Percentiles rank a stretch among this genome's conserved stretches.
These are phyloP conservation scores for Podaxis sp. DNA, from an alignment of 768 basidiomycete genomes.

Conservation along the genomic window DNA sequence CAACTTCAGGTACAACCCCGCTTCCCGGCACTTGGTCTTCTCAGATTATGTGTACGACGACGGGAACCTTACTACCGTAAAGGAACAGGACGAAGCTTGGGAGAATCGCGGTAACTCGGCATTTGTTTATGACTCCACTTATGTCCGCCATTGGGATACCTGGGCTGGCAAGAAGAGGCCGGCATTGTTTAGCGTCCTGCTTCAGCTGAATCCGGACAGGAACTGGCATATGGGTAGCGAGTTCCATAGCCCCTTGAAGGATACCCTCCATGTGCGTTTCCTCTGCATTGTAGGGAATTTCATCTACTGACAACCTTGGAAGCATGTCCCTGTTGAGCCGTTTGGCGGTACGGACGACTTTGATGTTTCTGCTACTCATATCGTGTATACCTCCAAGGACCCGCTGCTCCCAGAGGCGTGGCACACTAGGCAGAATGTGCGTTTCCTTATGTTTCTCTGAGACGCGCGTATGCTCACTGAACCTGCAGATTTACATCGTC, in stretches of 20 bases:
- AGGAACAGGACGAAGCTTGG: slow-evolving; percentile 69
- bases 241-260: slow-evolving; percentile 61
- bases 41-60: slow-evolving; percentile 82
- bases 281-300: not conserved
- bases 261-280: slow-evolving; percentile 64
- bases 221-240: slow-evolving; percentile 55
- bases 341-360: slow-evolving; percentile 87
- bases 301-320: not conserved
- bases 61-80: slow-evolving; percentile 66
- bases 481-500: slow-evolving; percentile 65
- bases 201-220: slow-evolving; percentile 46
- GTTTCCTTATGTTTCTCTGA: slow-evolving; percentile 3
- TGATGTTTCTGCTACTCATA: slow-evolving; percentile 63
- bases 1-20: slow-evolving; percentile 67
- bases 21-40: slow-evolving; percentile 73
- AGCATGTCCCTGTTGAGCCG: slow-evolving; percentile 80
- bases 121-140: slow-evolving; percentile 65
- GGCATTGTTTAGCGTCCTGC: slow-evolving; percentile 68
- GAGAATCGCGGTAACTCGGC: slow-evolving; percentile 74
- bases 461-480: not conserved
- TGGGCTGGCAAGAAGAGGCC: slow-evolving; percentile 74
- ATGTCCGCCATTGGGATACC: slow-evolving; percentile 75
- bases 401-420: slow-evolving; percentile 70
- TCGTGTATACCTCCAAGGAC: slow-evolving; percentile 88
- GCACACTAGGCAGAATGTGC: slow-evolving; percentile 89